Evolutionary conservation across 2,329 filamentous ascomycete genomes (phyloP).

Genomic region (Corinectria fuckeliana): DNA sequence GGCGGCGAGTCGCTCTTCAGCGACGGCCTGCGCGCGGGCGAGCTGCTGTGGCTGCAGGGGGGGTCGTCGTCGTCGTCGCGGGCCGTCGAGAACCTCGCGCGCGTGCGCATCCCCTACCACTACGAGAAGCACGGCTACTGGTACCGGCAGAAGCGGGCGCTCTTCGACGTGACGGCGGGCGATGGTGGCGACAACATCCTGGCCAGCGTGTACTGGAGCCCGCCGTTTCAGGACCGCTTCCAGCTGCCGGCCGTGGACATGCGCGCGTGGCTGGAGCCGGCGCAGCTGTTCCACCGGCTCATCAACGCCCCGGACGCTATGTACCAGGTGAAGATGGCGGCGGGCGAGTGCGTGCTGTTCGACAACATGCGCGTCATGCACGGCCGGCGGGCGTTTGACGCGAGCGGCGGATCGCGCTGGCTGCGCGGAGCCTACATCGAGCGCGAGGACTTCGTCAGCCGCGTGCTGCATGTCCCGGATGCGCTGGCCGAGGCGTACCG

Average conservation of each 20-base stretch:
- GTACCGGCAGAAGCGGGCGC: slow-evolving; percentile 65
- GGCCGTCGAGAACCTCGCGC: slow-evolving; percentile 48
- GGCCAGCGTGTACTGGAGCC: slow-evolving; percentile 66
- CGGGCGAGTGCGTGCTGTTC: slow-evolving; percentile 92
- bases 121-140: slow-evolving; percentile 71
- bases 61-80: neutral
- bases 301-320: slow-evolving; percentile 66
- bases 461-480: slow-evolving; percentile 40
- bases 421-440: slow-evolving; percentile 86
- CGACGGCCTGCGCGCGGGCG: slow-evolving; percentile 71
- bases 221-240: slow-evolving; percentile 75
- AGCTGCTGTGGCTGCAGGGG: slow-evolving; percentile 41
- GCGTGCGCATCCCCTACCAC: slow-evolving; percentile 64
- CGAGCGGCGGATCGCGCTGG: slow-evolving; percentile 72
- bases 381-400: slow-evolving; percentile 78
- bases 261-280: slow-evolving; percentile 55
- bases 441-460: slow-evolving; percentile 51
- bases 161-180: slow-evolving; percentile 50
- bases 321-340: slow-evolving; percentile 74
- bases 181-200: slow-evolving; percentile 32
- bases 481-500: slow-evolving; percentile 35
- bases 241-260: slow-evolving; percentile 30
- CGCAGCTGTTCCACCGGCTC: slow-evolving; percentile 61
- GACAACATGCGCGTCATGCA: slow-evolving; percentile 88
- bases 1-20: slow-evolving; percentile 89